These are phyloP conservation scores for Diaporthe ampelina DNA, from an alignment of 2,329 filamentous ascomycete genomes.

Conservation along the genomic window DNA sequence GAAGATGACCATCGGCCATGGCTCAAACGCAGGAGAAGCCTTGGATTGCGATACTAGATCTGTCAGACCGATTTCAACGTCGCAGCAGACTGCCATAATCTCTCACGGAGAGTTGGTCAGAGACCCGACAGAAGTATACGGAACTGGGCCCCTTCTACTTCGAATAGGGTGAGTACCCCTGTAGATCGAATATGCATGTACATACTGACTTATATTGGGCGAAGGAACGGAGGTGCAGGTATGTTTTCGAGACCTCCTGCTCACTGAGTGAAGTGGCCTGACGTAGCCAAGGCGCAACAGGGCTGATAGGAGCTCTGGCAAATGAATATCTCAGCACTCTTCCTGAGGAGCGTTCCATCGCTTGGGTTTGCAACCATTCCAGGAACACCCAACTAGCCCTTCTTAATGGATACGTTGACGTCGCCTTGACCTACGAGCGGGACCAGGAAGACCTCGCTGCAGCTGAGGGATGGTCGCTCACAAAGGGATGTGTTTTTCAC, in stretches of 20 bases:
- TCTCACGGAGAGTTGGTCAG: conserved; percentile 29
- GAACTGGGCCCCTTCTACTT: conserved; percentile 31
- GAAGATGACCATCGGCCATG: not conserved
- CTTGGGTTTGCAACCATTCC: conserved; percentile 39
- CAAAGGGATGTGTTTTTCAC: conserved; percentile 38
- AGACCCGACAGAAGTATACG: conserved; percentile 11
- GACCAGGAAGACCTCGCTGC: conserved; percentile 36
- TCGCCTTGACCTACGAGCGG: conserved; percentile 40
- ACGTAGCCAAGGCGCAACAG: conserved; percentile 29
- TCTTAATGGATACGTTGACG: conserved; percentile 35
- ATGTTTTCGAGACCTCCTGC: not conserved
- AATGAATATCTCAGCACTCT: conserved; percentile 37
- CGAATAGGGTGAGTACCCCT: conserved; percentile 20
- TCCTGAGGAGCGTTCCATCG: conserved; percentile 28
- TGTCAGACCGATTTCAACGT: not conserved
- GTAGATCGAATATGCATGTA: too few relatives aligned
- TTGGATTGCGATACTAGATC: not conserved
- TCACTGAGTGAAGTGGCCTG: not conserved
- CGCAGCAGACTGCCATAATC: conserved; percentile 20
- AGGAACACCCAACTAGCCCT: conserved; percentile 40
- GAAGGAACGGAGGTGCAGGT: conserved; percentile 32
- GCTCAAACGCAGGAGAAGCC: not conserved
- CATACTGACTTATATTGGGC: not conserved
- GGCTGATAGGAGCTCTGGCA: conserved; percentile 34
- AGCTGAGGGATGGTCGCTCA: conserved; percentile 38